Conservation (phyloP, 2,329 filamentous ascomycete species). For the Blastomyces silverae region DNA sequence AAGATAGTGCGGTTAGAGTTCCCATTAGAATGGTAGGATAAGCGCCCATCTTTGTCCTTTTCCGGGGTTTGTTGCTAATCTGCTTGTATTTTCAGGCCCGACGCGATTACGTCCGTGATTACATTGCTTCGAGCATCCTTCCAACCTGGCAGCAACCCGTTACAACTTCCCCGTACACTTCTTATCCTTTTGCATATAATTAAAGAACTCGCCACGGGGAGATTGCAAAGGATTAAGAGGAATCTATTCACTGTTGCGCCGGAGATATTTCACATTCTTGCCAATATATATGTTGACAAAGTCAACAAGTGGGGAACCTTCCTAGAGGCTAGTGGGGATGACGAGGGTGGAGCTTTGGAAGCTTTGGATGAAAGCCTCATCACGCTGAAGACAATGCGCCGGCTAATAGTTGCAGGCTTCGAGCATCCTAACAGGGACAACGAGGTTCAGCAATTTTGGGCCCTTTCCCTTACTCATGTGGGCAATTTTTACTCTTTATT, state of each 20-base stretch:
- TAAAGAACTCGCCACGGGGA: slow-evolving; percentile 80
- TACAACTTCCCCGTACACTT: slow-evolving; percentile 65
- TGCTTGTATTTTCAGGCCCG: slow-evolving; percentile 33
- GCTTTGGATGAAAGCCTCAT: slow-evolving; percentile 70
- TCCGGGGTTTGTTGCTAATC: slow-evolving; percentile 10
- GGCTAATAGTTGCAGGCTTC: slow-evolving; percentile 73
- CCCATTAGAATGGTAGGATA: slow-evolving; percentile 66
- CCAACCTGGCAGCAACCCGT: slow-evolving; percentile 50
- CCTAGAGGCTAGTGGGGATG: slow-evolving; percentile 52
- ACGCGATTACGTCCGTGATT: slow-evolving; percentile 50
- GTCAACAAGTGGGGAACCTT: slow-evolving; percentile 62
- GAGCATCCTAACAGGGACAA: slow-evolving; percentile 74
- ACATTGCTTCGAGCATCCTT: slow-evolving; percentile 55
- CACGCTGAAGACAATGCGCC: slow-evolving; percentile 70
- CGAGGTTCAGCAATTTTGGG: slow-evolving; percentile 74
- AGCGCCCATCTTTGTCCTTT: slow-evolving; percentile 1
- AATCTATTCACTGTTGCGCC: slow-evolving; percentile 72
- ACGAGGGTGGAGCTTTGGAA: slow-evolving; percentile 53
- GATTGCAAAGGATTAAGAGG: slow-evolving; percentile 66
- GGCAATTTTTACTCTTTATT: slow-evolving; percentile 64
- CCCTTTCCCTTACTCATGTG: slow-evolving; percentile 67
- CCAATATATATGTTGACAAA: slow-evolving; percentile 68
- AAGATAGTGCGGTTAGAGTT: slow-evolving; percentile 89
- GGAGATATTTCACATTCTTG: slow-evolving; percentile 74
- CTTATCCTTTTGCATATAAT: slow-evolving; percentile 75